Evolutionary conservation across 306 rosid species (phyloP), one percentile per base, ranked within the genome.

Genomic region (Abrus precatorius): DNA sequence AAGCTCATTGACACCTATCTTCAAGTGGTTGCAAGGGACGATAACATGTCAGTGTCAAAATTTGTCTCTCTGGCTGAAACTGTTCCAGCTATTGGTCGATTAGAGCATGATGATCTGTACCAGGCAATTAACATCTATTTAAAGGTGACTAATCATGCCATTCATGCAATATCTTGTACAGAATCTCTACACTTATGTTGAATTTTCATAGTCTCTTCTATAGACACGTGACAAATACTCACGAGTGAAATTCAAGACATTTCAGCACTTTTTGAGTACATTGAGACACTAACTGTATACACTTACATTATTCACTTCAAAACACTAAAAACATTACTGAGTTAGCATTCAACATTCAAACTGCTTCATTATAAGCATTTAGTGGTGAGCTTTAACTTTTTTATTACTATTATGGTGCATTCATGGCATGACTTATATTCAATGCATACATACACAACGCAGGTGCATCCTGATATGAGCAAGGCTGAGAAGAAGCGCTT

Each of bases 1-100:
- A 95, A 90, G 87, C 87, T 95, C 78, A 79, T 95, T 34, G 99
- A 95, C 89, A 85, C 92, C n/a, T 95, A 95, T 78, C 97, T 95
- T 74, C 97, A 91, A 84, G 92, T 89, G 49, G 89, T 91, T 9
- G 97, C 95, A 48, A 90, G 80, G 82, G 98, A 93, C 84, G 88
- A 50, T 44, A 87, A 89, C 11, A 88, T 93, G 97, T 88, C 94
- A 5, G 92, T 93, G 32, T 78, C 87, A 3, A 93, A 95, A 80
- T 76, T 95, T 65, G 90, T 83, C 7, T 77, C 89, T 78, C 85
- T 95, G 40, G 90, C 91, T 29, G 94, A 95, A 86, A 76, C 95
- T 38, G 84, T 95, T 62, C 97, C 99, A 3, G 97, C 90, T 74
- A 81, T 95, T 72, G 92, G 94, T 20, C 83, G 98, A 69, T 80